Percentiles rank a stretch among this genome's conserved stretches.
These are phyloP conservation scores for Starmerella apis DNA, from an alignment of 805 yeast genomes.

Conservation along the genomic window DNA sequence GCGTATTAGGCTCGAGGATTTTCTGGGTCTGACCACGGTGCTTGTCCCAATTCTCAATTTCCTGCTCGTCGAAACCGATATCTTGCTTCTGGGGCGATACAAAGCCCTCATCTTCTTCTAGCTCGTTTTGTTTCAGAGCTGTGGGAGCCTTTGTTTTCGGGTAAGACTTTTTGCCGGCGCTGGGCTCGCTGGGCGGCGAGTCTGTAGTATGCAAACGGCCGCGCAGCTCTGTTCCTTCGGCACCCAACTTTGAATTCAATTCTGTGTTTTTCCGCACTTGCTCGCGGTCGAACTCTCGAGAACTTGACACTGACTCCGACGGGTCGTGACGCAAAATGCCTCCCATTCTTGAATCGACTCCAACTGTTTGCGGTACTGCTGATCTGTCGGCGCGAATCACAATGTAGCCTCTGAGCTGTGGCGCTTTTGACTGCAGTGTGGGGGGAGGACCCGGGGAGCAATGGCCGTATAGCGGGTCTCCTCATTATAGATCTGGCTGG, in stretches of 20 bases:
- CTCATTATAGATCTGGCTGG: background rate
- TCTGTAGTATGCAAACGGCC: background rate
- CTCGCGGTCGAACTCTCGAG: constrained; percentile 38
- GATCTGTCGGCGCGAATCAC: too few species aligned
- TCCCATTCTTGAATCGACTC: background rate
- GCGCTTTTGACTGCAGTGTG: background rate
- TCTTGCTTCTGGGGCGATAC: constrained; percentile 9
- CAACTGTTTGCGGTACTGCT: too few species aligned
- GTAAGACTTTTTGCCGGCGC: constrained; percentile 14
- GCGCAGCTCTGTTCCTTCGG: constrained; percentile 20
- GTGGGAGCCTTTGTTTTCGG: constrained; percentile 28
- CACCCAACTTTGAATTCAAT: constrained; percentile 44
- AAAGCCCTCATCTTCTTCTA: constrained; percentile 18
- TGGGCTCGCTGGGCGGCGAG: background rate
- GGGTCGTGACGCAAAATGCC: constrained; percentile 14
- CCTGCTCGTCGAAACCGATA: constrained; percentile 24
- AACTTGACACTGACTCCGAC: background rate
- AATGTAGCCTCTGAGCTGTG: too few species aligned
- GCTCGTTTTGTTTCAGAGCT: constrained; percentile 14
- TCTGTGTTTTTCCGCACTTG: constrained; percentile 72
- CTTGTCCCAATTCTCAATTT: constrained; percentile 22
- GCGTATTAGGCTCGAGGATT: constrained; percentile 28
- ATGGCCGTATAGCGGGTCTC: background rate
- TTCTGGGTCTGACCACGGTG: constrained; percentile 26
- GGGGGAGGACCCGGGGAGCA: background rate